phyloP scores from a whole-genome alignment of 306 rosid genomes.

The Cucumis melo region DNA sequence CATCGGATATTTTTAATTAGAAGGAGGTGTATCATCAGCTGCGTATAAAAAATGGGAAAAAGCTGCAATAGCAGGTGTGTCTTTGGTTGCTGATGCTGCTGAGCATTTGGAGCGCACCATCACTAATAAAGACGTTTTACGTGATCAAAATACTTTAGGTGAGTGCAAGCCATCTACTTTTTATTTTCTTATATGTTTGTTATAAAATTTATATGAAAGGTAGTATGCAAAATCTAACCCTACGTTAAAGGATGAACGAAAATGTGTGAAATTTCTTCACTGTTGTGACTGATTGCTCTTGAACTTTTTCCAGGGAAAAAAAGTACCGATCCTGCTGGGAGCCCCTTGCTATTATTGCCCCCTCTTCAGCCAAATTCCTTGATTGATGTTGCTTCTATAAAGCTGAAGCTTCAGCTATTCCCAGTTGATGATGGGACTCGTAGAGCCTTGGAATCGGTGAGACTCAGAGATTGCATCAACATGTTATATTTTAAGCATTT shows the following conservation, averaged over 20 bases:
- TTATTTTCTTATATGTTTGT: not conserved
- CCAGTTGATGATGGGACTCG: conserved; percentile 86
- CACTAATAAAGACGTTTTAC: conserved; percentile 41
- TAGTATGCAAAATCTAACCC: not conserved
- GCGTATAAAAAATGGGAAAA: conserved; percentile 96
- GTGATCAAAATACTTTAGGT: conserved; percentile 45
- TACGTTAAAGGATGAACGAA: not conserved
- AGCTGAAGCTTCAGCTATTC: conserved; percentile 86
- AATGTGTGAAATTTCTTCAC: conserved; percentile 12
- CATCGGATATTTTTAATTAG: conserved; percentile 2
- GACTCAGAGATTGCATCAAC: conserved; percentile 6
- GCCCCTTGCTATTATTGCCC: conserved; percentile 30
- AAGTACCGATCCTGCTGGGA: conserved; percentile 28
- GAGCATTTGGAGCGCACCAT: conserved; percentile 84
- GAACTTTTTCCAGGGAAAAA: conserved; percentile 42
- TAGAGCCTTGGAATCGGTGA: conserved; percentile 88
- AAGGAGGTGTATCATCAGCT: conserved; percentile 51
- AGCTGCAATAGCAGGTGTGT: conserved; percentile 98
- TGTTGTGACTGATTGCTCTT: not conserved
- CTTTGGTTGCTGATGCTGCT: conserved; percentile 98
- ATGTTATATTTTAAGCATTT: not conserved
- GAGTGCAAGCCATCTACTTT: not conserved
- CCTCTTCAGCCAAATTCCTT: conserved; percentile 36
- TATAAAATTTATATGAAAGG: not conserved
- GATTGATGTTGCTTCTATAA: conserved; percentile 40